Evolutionary conservation across 164 flowering plant species (phyloP).

Genomic region (Vitis rupestris): DNA sequence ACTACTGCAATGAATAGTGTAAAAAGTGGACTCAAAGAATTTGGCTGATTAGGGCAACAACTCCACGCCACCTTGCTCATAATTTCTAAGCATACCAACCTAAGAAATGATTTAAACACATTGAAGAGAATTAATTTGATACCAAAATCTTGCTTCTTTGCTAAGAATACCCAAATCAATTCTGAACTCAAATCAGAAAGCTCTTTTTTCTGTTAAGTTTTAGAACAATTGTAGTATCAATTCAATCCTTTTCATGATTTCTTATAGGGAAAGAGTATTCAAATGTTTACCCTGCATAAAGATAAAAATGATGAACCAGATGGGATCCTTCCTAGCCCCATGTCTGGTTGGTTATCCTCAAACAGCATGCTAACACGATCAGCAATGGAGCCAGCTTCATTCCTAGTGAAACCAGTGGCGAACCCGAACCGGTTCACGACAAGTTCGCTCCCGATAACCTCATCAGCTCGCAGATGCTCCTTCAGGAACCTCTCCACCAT

Average conservation of each 20-base stretch:
- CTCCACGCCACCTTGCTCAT: too few species aligned
- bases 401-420: slow-evolving; percentile 68
- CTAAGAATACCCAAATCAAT: too few species aligned
- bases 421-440: slow-evolving; percentile 63
- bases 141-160: too few species aligned
- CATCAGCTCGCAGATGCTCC: slow-evolving; percentile 75
- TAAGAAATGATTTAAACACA: background rate
- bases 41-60: background rate
- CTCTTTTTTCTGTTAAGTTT: too few species aligned
- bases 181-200: too few species aligned
- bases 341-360: slow-evolving; percentile 36
- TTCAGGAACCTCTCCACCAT: slow-evolving; percentile 89
- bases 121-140: too few species aligned
- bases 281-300: slow-evolving; percentile 55
- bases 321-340: slow-evolving; percentile 48
- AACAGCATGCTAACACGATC: slow-evolving; percentile 36
- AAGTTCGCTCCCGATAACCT: slow-evolving; percentile 74
- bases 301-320: slow-evolving; percentile 31
- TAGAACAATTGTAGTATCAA: too few species aligned
- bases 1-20: background rate
- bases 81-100: background rate
- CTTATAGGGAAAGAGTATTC: too few species aligned
- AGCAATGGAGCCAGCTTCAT: slow-evolving; percentile 21
- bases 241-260: too few species aligned
- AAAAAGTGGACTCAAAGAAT: background rate